Conservation (phyloP, 331 rosid species). For the Rhamnella rubrinervis region DNA sequence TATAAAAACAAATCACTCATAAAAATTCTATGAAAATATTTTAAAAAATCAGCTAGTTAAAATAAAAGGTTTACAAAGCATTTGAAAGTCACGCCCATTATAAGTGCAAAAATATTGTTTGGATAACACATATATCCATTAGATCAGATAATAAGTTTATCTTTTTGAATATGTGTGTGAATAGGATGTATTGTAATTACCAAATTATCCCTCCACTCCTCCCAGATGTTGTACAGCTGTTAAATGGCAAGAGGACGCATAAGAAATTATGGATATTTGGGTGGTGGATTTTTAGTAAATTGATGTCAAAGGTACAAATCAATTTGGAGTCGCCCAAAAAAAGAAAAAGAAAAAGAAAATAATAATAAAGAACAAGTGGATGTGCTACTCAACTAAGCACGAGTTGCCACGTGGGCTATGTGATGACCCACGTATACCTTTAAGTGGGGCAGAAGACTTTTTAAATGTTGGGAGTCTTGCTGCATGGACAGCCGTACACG, state of each 20-base stretch:
- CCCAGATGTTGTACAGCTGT: no score
- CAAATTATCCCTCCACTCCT: no score
- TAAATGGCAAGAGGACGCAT: neutral
- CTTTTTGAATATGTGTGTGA: no score
- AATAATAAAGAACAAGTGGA: slow-evolving; percentile 5
- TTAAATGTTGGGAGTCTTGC: neutral
- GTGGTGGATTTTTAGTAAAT: neutral
- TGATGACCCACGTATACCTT: slow-evolving; percentile 7
- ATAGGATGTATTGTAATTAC: no score
- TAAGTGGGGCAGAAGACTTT: neutral
- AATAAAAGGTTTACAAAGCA: no score
- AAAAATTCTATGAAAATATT: no score
- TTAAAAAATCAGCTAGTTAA: no score
- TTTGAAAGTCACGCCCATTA: neutral
- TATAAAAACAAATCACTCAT: no score
- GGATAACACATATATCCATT: neutral
- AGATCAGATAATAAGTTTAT: no score
- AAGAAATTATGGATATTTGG: neutral
- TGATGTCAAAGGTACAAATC: no score
- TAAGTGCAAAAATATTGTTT: slow-evolving; percentile 26
- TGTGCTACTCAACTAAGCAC: neutral
- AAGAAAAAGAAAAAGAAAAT: neutral
- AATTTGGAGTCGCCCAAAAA: no score
- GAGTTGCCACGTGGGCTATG: slow-evolving; percentile 23
- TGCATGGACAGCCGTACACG: slow-evolving; percentile 6